phyloP scores from a whole-genome alignment of 108 stramenopile species.

The Seminavis robusta region DNA sequence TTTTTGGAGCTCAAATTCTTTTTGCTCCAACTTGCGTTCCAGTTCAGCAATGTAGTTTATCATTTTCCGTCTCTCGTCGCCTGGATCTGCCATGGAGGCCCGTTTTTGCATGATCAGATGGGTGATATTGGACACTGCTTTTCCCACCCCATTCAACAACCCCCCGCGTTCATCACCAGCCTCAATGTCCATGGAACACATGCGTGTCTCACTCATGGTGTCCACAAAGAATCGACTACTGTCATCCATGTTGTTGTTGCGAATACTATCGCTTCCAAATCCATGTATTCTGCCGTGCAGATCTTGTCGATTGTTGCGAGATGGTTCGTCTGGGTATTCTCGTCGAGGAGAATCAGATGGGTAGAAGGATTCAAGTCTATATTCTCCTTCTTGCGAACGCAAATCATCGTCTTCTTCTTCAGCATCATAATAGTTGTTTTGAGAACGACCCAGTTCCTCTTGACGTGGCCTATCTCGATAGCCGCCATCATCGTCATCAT shows the following conservation, averaged over 20 bases:
- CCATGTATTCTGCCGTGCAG: conserved; percentile 21
- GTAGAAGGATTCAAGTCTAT: no score
- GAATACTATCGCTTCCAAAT: conserved; percentile 19
- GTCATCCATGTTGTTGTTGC: not conserved
- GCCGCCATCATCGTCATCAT: not conserved
- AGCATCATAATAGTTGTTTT: no score
- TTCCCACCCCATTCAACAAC: conserved; percentile 17
- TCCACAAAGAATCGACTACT: conserved; percentile 5
- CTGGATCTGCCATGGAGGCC: not conserved
- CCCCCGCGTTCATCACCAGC: conserved; percentile 3
- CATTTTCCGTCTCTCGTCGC: no score
- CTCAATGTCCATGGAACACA: conserved; percentile 25
- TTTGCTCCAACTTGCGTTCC: conserved; percentile 18
- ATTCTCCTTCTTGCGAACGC: no score
- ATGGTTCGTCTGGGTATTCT: no score
- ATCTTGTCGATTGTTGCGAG: not conserved
- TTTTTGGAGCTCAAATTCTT: conserved; percentile 20
- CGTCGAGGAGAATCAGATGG: no score
- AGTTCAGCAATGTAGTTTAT: conserved; percentile 20
- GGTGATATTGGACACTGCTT: conserved; percentile 6
- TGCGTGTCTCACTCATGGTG: conserved; percentile 4
- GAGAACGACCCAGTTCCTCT: no score
- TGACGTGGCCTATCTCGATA: no score
- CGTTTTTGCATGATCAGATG: not conserved
- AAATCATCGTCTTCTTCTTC: no score